These are phyloP conservation scores for Vigna hirtella DNA, from an alignment of 306 rosid genomes.

Conservation along the genomic window DNA sequence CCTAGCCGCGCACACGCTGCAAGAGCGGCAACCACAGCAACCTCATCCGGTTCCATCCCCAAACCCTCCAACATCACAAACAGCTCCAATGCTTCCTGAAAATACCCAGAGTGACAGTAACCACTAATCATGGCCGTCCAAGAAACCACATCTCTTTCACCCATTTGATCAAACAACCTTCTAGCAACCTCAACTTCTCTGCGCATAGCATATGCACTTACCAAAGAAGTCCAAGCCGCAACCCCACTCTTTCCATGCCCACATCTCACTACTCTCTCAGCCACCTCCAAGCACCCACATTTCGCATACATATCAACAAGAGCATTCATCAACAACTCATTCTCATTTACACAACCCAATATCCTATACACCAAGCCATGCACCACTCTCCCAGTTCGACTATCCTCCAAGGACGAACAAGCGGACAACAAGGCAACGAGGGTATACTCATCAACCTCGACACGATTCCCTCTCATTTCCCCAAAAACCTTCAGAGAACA, in stretches of 20 bases:
- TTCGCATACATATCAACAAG: slow-evolving; percentile 60
- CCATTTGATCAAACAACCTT: slow-evolving; percentile 49
- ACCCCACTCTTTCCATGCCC: slow-evolving; percentile 33
- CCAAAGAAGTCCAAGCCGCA: slow-evolving; percentile 56
- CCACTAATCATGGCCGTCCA: slow-evolving; percentile 59
- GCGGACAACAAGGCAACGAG: slow-evolving; percentile 52
- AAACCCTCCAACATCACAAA: slow-evolving; percentile 51
- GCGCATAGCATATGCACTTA: slow-evolving; percentile 47
- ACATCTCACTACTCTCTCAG: slow-evolving; percentile 45
- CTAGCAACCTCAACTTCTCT: slow-evolving; percentile 55
- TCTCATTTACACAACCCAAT: slow-evolving; percentile 32
- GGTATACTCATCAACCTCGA: slow-evolving; percentile 54
- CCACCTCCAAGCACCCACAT: slow-evolving; percentile 51
- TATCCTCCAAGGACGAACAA: slow-evolving; percentile 45
- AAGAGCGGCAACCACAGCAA: slow-evolving; percentile 50
- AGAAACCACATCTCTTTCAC: slow-evolving; percentile 48
- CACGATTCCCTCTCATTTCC: slow-evolving; percentile 41
- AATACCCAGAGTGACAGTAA: slow-evolving; percentile 46
- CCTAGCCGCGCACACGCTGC: slow-evolving; percentile 56
- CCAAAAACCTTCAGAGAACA: slow-evolving; percentile 32
- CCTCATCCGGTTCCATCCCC: slow-evolving; percentile 47
- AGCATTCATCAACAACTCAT: slow-evolving; percentile 45
- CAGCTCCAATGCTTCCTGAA: slow-evolving; percentile 54
- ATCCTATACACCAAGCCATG: slow-evolving; percentile 51
- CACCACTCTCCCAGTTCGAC: slow-evolving; percentile 47